Percentiles rank a stretch among this genome's conserved stretches.
These are phyloP conservation scores for Xylaria castorea DNA, from an alignment of 495 filamentous ascomycete genomes.

Conservation along the genomic window DNA sequence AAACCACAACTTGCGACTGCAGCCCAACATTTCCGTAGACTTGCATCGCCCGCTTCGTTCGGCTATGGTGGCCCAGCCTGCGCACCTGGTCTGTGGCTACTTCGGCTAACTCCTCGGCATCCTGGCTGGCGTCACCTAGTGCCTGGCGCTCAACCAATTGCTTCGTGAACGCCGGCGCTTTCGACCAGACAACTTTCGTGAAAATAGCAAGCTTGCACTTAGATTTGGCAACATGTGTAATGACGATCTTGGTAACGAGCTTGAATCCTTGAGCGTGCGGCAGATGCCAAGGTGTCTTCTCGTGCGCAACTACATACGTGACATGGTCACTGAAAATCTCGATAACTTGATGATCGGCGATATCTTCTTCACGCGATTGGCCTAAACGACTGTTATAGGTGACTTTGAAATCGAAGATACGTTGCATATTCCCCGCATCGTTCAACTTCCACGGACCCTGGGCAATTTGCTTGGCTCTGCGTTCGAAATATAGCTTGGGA, in stretches of 20 bases:
- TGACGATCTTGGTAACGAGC: conserved; percentile 88
- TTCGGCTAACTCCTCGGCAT: conserved; percentile 84
- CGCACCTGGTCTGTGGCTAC: conserved; percentile 87
- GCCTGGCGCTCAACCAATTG: conserved; percentile 82
- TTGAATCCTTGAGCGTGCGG: conserved; percentile 80
- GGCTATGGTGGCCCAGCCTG: conserved; percentile 77
- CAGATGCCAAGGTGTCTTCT: conserved; percentile 88
- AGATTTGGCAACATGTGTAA: conserved; percentile 89
- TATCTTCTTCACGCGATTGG: conserved; percentile 61
- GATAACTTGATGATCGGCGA: conserved; percentile 86
- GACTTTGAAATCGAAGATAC: conserved; percentile 83
- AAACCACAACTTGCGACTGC: conserved; percentile 69
- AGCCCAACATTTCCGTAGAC: conserved; percentile 89
- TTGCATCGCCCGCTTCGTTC: conserved; percentile 87
- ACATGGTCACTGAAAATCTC: conserved; percentile 93
- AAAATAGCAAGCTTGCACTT: conserved; percentile 91
- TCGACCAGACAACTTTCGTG: conserved; percentile 84
- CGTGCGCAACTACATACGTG: conserved; percentile 91
- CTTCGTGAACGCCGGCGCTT: conserved; percentile 67
- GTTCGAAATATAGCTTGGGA: conserved; percentile 87
- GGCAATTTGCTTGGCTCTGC: conserved; percentile 77
- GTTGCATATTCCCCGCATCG: conserved; percentile 70
- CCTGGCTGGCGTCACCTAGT: conserved; percentile 76
- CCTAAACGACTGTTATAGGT: conserved; percentile 70
- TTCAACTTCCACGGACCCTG: conserved; percentile 83